Base-by-base conservation (phyloP, 2,329 filamentous ascomycete genomes). In the Diaporthe ilicicola region DNA sequence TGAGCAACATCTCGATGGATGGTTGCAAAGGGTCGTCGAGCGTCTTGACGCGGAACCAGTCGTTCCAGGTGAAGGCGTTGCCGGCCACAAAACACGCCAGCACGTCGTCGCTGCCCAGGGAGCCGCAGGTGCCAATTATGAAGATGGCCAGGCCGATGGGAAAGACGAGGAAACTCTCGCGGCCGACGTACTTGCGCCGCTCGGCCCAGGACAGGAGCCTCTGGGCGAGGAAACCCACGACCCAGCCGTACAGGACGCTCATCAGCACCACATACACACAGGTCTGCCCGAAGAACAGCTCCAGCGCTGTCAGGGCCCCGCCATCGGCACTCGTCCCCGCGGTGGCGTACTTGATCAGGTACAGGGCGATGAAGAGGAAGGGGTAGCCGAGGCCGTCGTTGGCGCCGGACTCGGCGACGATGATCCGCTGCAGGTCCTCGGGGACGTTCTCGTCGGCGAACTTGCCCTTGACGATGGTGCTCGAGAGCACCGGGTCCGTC, bases 401-500 rank as follows among this genome's bases (percentile, higher is more conserved):
- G 1, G 94, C 93, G 1, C 94, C 95, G 0, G 93, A 94, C 82
- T 98, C 94, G 32, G 90, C 92, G 61, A 93, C 88, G 77, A 94
- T 93, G 75, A 94, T 93, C 74, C 92, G 91, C 82, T 97, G 94
- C 62, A 98, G 83, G 32, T 91, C 88, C 70, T 90, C 91, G 0
- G 95, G 94, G 22, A 97, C 91, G 78, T 97, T 96, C 76, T 94
- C 92, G 77, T 97, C 94, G 1, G 95, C 95, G 78, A 97, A 97
- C 76, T 93, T 95, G 44, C 94, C 94, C 83, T 97, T 97, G 59
- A 97, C 94, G 71, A 97, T 97, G 3, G 93, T 93, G 74, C 95
- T 95, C 13, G 93, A 95, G 42, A 97, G 81, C 1, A 97, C 91
- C 0, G 95, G 95, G 76, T 98, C 95, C 0, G 95, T 97, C 0